Conservation (phyloP, 441 rosid species). For the Gossypium gossypioides region DNA sequence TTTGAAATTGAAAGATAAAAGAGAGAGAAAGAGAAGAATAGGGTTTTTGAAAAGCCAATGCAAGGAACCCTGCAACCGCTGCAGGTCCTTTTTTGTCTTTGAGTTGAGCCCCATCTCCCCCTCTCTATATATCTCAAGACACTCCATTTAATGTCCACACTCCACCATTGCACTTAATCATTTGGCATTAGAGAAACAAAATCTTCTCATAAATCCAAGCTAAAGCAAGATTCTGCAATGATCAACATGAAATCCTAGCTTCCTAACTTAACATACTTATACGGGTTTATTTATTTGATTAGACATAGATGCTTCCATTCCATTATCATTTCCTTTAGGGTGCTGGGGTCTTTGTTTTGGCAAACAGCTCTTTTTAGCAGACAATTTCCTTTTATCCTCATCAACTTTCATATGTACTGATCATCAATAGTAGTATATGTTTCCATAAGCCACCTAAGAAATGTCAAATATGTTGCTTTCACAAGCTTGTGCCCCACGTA, state of each 20-base stretch:
- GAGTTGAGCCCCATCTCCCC: conserved; percentile 3
- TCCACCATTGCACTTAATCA: not conserved
- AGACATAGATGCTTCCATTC: conserved; percentile 17
- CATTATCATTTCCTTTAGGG: not conserved
- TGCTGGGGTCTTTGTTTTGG: not conserved
- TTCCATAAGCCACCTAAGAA: not conserved
- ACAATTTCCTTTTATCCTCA: not conserved
- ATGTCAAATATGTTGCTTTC: conserved; percentile 17
- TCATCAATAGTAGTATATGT: not conserved
- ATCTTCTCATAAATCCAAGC: not conserved
- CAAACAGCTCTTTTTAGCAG: not conserved
- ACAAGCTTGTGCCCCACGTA: not conserved
- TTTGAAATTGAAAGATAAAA: not conserved
- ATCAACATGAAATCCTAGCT: not conserved
- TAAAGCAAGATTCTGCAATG: not conserved
- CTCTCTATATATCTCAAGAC: not conserved
- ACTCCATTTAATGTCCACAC: not conserved
- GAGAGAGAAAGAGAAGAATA: not conserved
- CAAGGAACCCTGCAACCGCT: conserved; percentile 29
- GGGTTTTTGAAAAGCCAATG: conserved; percentile 17
- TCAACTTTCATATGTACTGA: not conserved
- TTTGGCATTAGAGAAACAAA: not conserved
- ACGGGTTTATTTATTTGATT: not conserved
- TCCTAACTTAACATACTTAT: not conserved
- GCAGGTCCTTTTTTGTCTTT: conserved; percentile 24